A percentile compares a stretch with the other conserved stretches of the same genome.
phyloP scores from a whole-genome alignment of 164 flowering plant species.

The Macadamia tetraphylla region DNA sequence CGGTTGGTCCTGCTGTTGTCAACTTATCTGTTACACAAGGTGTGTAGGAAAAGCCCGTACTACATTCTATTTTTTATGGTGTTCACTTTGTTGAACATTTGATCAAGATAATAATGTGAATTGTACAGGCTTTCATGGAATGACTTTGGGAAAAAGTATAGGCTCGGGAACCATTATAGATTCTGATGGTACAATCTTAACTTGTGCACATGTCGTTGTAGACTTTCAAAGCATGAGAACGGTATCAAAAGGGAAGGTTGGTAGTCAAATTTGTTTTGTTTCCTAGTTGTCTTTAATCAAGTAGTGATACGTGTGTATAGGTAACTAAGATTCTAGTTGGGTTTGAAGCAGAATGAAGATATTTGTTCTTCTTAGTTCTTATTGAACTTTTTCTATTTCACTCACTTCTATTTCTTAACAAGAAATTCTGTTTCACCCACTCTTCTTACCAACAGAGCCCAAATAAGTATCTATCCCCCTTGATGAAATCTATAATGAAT shows the following conservation, averaged over 20 bases:
- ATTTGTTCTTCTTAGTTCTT: too few species aligned
- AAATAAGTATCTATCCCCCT: too few species aligned
- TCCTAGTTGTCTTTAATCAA: too few species aligned
- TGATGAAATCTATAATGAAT: too few species aligned
- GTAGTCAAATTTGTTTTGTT: constrained; percentile 9
- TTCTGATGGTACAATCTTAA: constrained; percentile 82
- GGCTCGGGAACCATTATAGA: constrained; percentile 88
- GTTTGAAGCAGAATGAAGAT: too few species aligned
- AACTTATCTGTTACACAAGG: constrained; percentile 72
- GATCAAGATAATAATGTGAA: background rate
- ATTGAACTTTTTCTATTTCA: too few species aligned
- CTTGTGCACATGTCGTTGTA: constrained; percentile 88
- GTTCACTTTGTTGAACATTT: background rate
- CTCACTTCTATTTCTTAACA: too few species aligned
- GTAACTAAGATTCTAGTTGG: too few species aligned
- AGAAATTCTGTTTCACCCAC: too few species aligned
- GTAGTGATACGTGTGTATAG: too few species aligned
- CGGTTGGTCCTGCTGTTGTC: constrained; percentile 86
- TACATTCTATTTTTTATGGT: background rate
- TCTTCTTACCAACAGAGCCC: too few species aligned
- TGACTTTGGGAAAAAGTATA: constrained; percentile 50
- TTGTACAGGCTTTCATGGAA: constrained; percentile 46
- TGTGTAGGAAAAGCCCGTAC: constrained; percentile 11
- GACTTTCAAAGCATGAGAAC: constrained; percentile 47
- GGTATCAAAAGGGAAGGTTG: constrained; percentile 60